Conservation (phyloP, 139 green algal species). For the Ettlia oleoabundans region DNA sequence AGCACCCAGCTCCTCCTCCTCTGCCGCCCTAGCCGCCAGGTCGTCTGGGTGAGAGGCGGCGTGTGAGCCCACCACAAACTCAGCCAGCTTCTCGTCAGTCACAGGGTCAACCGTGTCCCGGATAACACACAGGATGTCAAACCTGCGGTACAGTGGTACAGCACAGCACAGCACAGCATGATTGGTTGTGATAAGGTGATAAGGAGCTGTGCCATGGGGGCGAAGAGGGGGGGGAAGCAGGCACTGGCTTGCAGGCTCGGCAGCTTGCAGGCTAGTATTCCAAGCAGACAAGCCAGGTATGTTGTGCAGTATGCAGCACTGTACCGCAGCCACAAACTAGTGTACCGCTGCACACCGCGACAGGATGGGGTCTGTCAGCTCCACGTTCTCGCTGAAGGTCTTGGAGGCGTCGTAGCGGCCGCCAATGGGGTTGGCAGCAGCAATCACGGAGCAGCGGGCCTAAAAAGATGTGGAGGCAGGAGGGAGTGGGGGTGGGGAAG, state of each 20-base stretch:
- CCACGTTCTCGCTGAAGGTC: conserved; percentile 89
- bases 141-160: too few species aligned
- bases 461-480: too few species aligned
- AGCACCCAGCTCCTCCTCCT: conserved; percentile 1
- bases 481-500: not conserved
- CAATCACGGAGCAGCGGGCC: conserved; percentile 95
- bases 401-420: conserved; percentile 93
- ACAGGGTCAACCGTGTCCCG: conserved; percentile 95
- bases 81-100: conserved; percentile 87
- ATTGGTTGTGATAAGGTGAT: too few species aligned
- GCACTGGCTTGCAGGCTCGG: too few species aligned
- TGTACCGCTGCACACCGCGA: conserved; percentile 77
- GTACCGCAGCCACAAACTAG: too few species aligned
- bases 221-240: not conserved
- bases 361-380: conserved; percentile 97
- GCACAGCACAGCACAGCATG: too few species aligned
- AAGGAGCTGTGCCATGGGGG: not conserved
- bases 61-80: conserved; percentile 94
- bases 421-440: conserved; percentile 96
- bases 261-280: too few species aligned
- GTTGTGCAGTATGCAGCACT: too few species aligned
- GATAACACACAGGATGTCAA: conserved; percentile 97
- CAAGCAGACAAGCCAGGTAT: too few species aligned
- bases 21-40: conserved; percentile 50
- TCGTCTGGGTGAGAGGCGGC: conserved; percentile 84